Conservation (phyloP, 805 yeast genomes). For the Saturnispora quitensis region DNA sequence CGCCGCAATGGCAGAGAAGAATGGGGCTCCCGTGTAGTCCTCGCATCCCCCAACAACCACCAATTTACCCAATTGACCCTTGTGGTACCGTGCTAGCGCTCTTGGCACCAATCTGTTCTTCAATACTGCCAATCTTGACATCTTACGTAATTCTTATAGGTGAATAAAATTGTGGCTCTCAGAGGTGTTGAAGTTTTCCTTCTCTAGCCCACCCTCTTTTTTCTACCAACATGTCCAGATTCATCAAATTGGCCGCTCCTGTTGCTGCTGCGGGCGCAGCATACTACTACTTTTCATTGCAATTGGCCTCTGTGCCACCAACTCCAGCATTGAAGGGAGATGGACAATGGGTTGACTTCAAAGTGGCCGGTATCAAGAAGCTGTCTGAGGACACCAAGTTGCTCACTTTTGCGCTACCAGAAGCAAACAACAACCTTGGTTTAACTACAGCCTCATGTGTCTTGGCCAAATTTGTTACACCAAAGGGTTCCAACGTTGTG, state of each 20-base stretch:
- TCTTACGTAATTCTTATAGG: neutral
- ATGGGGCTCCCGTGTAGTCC: conserved; percentile 97
- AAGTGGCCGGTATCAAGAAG: conserved; percentile 37
- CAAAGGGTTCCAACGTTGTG: conserved; percentile 77
- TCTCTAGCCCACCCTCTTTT: neutral
- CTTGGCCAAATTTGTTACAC: conserved; percentile 71
- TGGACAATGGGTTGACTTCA: conserved; percentile 65
- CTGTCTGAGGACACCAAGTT: conserved; percentile 57
- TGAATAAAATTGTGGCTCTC: neutral
- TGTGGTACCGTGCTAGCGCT: conserved; percentile 57
- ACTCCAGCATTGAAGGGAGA: conserved; percentile 48
- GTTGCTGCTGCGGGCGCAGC: conserved; percentile 35
- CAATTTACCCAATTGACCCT: conserved; percentile 85
- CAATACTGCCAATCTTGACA: conserved; percentile 20
- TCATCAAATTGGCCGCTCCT: conserved; percentile 17
- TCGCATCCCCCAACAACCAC: conserved; percentile 90
- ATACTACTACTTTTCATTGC: conserved; percentile 24
- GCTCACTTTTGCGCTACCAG: conserved; percentile 61
- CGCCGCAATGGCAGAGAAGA: conserved; percentile 77
- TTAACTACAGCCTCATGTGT: conserved; percentile 71
- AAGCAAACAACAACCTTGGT: conserved; percentile 62
- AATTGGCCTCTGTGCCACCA: conserved; percentile 21
- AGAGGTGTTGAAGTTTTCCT: neutral
- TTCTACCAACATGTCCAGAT: conserved; percentile 7
- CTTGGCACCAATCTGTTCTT: conserved; percentile 67